A percentile compares a stretch with the other conserved stretches of the same genome.
Conservation (phyloP, 2,329 filamentous ascomycete species). For the Cryphonectria naterciae region DNA sequence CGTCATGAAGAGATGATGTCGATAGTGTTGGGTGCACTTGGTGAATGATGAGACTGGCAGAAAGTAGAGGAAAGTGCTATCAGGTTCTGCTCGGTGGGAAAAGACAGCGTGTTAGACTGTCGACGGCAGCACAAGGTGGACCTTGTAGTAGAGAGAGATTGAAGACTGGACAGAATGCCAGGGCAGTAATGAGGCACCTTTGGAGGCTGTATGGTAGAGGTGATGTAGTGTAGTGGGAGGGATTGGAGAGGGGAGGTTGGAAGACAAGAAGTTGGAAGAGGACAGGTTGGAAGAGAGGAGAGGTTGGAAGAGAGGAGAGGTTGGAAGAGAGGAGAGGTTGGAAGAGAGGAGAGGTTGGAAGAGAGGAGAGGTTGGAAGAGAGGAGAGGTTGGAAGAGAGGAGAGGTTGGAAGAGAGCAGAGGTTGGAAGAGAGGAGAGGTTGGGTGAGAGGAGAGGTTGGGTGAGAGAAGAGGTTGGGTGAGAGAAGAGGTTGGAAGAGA, state of each 20-base stretch:
- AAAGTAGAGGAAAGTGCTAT: not conserved
- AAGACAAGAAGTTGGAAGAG: too few species aligned
- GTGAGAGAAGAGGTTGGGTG: too few species aligned
- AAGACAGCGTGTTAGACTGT: not conserved
- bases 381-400: not conserved
- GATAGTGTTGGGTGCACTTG: not conserved
- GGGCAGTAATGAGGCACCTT: too few species aligned
- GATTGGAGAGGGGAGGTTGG: not conserved
- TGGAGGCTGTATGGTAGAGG: too few species aligned
- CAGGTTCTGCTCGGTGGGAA: not conserved
- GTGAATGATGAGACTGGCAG: not conserved
- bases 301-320: too few species aligned
- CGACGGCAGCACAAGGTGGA: not conserved
- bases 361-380: too few species aligned
- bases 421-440: too few species aligned
- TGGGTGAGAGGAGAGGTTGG: too few species aligned
- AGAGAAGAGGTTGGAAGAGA: too few species aligned
- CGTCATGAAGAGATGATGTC: not conserved
- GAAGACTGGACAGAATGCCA: not conserved
- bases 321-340: too few species aligned
- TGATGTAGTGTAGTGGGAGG: not conserved
- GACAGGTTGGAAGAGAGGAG: too few species aligned
- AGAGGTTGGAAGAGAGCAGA: not conserved
- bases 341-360: too few species aligned
- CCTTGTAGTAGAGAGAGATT: not conserved